phyloP scores from a whole-genome alignment of 192 early-diverging fungal species.

The Podila epicladia region DNA sequence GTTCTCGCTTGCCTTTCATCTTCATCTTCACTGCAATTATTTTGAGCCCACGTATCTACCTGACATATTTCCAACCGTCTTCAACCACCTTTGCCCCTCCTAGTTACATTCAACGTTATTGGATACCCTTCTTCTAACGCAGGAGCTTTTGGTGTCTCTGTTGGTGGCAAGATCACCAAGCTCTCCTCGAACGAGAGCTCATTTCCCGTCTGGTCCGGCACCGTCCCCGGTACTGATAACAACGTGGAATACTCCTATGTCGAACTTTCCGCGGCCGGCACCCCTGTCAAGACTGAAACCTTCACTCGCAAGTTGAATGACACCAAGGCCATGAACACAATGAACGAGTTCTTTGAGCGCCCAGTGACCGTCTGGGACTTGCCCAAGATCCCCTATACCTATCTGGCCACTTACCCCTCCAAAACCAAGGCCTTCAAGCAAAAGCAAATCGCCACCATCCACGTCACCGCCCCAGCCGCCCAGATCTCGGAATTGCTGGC shows the following conservation, averaged over 20 bases:
- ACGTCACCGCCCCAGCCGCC: slow-evolving; percentile 32
- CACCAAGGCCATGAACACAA: slow-evolving; percentile 11
- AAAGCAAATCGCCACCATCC: slow-evolving; percentile 54
- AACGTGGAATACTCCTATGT: slow-evolving; percentile 16
- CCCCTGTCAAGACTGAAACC: slow-evolving; percentile 4
- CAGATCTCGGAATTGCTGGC: slow-evolving; percentile 23
- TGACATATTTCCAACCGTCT: neutral
- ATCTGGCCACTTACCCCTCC: slow-evolving; percentile 46
- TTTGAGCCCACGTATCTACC: neutral
- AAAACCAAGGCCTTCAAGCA: slow-evolving; percentile 34
- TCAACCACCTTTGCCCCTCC: neutral
- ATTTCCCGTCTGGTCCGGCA: slow-evolving; percentile 8
- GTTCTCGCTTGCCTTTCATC: neutral
- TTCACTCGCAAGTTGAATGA: slow-evolving; percentile 10
- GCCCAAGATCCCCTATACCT: slow-evolving; percentile 51
- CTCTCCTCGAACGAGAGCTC: neutral
- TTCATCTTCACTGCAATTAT: neutral
- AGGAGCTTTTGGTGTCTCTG: slow-evolving; percentile 11
- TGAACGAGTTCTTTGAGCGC: slow-evolving; percentile 56
- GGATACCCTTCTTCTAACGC: slow-evolving; percentile 8
- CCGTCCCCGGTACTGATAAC: slow-evolving; percentile 5
- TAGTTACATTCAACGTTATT: slow-evolving; percentile 28
- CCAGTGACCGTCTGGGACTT: slow-evolving; percentile 38
- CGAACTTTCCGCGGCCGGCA: neutral
- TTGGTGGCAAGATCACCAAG: neutral